phyloP scores from a whole-genome alignment of 768 basidiomycete species.

The Tricholoma hemisulphureum region DNA sequence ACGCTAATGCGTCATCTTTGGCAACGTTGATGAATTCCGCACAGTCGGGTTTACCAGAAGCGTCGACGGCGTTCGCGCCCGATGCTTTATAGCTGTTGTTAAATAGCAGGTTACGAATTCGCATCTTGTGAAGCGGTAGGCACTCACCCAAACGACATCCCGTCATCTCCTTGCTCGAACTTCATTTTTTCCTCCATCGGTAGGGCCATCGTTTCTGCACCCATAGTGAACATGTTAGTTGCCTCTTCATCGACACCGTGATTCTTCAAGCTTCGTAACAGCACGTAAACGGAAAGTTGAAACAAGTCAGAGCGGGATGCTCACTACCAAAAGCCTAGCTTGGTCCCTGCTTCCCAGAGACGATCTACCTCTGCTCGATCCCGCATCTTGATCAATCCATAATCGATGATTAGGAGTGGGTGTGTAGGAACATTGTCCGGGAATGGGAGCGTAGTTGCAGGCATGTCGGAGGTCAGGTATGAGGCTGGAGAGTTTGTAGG shows the following conservation, averaged over 20 bases:
- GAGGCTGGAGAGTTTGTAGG: not conserved
- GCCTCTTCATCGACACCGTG: constrained; percentile 51
- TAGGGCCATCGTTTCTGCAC: constrained; percentile 51
- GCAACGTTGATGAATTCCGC: constrained; percentile 66
- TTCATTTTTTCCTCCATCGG: constrained; percentile 57
- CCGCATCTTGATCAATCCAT: constrained; percentile 40
- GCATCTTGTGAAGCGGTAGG: too few relatives aligned
- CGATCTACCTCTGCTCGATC: constrained; percentile 45
- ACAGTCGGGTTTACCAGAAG: constrained; percentile 52
- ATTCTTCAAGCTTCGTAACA: constrained; percentile 46
- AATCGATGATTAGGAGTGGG: constrained; percentile 57
- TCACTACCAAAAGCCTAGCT: constrained; percentile 68
- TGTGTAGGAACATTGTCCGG: constrained; percentile 53
- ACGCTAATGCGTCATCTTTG: constrained; percentile 67
- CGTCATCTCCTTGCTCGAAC: constrained; percentile 54
- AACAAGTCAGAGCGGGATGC: constrained; percentile 22
- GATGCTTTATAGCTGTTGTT: constrained; percentile 56
- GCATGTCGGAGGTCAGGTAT: constrained; percentile 18
- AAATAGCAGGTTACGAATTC: too few relatives aligned
- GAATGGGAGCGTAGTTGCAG: constrained; percentile 37
- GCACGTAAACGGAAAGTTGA: not conserved
- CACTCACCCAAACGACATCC: constrained; percentile 39
- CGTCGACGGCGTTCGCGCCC: constrained; percentile 63
- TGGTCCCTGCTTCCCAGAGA: constrained; percentile 57
- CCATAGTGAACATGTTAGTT: constrained; percentile 54